phyloP scores from a whole-genome alignment of 179 eudicot genomes.

The Silene vulgaris region DNA sequence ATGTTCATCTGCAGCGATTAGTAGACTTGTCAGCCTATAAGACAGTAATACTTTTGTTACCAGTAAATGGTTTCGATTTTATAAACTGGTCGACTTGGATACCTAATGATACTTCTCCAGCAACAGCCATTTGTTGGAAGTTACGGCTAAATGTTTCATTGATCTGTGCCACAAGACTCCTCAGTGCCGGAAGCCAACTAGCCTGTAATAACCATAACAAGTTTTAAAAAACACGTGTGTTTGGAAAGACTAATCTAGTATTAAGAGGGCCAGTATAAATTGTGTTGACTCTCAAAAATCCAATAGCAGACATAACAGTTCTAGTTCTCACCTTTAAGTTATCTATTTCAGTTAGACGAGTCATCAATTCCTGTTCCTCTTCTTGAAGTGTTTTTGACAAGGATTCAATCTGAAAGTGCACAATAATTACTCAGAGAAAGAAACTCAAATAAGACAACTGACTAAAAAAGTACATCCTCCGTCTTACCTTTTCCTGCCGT shows the following conservation, averaged over 20 bases:
- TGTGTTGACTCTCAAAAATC: neutral
- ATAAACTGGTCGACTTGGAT: slow-evolving; percentile 14
- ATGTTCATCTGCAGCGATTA: slow-evolving; percentile 60
- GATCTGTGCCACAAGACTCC: slow-evolving; percentile 70
- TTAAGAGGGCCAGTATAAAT: neutral
- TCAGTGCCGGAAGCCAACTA: slow-evolving; percentile 86
- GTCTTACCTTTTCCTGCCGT: slow-evolving; percentile 58
- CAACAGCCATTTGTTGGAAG: slow-evolving; percentile 97
- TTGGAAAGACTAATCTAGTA: neutral
- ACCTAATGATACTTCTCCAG: slow-evolving; percentile 96
- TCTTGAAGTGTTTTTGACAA: slow-evolving; percentile 48
- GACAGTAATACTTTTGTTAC: neutral
- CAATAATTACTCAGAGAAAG: neutral
- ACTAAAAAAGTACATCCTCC: slow-evolving; percentile 9
- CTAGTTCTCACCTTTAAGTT: slow-evolving; percentile 51
- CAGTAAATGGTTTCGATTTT: neutral
- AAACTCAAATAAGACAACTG: slow-evolving; percentile 16
- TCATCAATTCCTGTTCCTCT: slow-evolving; percentile 48
- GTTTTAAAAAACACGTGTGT: neutral
- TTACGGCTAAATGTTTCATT: slow-evolving; percentile 81
- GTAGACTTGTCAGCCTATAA: slow-evolving; percentile 18
- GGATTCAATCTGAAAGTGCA: slow-evolving; percentile 50
- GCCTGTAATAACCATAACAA: slow-evolving; percentile 45
- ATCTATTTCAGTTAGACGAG: slow-evolving; percentile 51
- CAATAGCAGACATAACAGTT: neutral